These are phyloP conservation scores for Yamadazyma scolyti DNA, from an alignment of 805 yeast genomes.

Conservation along the genomic window DNA sequence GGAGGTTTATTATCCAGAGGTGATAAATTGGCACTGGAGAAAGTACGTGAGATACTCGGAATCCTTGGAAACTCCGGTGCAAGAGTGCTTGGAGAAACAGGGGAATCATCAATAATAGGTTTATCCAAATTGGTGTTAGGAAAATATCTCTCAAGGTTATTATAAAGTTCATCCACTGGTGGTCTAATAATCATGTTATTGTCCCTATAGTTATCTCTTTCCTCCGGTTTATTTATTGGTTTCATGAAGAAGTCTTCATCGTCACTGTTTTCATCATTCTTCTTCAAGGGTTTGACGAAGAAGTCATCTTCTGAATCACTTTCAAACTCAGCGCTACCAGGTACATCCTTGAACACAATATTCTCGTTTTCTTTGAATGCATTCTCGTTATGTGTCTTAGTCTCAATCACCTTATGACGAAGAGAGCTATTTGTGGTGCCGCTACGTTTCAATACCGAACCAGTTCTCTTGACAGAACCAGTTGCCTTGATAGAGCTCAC, in stretches of 20 bases:
- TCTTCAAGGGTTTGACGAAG: constrained; percentile 25
- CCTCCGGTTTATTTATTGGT: constrained; percentile 11
- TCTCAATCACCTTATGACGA: constrained; percentile 8
- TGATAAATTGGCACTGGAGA: constrained; percentile 40
- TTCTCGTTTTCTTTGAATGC: constrained; percentile 67
- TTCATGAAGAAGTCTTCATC: constrained; percentile 64
- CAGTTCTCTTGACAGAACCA: constrained; percentile 4
- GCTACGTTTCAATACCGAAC: constrained; percentile 6
- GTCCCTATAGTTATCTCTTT: not conserved
- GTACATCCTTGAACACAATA: constrained; percentile 76
- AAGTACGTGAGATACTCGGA: constrained; percentile 39
- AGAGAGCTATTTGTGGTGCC: constrained; percentile 10
- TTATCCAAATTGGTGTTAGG: constrained; percentile 90
- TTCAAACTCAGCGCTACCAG: constrained; percentile 26
- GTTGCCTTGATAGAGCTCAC: constrained; percentile 2
- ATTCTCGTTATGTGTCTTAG: constrained; percentile 23
- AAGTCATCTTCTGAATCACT: constrained; percentile 29
- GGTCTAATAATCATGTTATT: constrained; percentile 72
- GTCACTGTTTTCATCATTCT: constrained; percentile 2
- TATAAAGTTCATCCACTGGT: constrained; percentile 89
- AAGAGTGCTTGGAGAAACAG: constrained; percentile 42
- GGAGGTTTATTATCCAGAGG: constrained; percentile 20
- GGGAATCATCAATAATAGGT: constrained; percentile 77
- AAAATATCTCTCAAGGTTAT: constrained; percentile 86
- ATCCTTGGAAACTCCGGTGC: constrained; percentile 11